Evolutionary conservation across 192 early-diverging fungal species (phyloP).

Genomic region (Coemansia sp.): DNA sequence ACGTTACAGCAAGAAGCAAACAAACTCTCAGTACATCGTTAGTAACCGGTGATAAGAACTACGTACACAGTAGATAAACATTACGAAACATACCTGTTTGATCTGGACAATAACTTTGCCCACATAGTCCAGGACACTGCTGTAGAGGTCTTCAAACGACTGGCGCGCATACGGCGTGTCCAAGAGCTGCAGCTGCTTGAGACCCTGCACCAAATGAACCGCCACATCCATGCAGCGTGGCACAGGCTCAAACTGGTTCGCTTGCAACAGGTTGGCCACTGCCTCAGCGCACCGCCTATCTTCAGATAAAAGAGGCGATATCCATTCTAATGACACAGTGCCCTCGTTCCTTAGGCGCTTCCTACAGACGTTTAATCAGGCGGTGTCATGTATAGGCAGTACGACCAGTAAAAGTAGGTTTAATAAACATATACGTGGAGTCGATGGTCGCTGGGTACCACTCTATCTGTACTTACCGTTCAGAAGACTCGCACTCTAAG

Average conservation of each 20-base stretch:
- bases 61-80: background rate
- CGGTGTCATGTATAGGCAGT: background rate
- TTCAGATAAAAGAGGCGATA: constrained; percentile 10
- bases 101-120: constrained; percentile 28
- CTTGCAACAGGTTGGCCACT: constrained; percentile 17
- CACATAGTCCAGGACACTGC: constrained; percentile 33
- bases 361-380: constrained; percentile 12
- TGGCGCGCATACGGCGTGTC: constrained; percentile 13
- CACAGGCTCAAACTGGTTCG: constrained; percentile 10
- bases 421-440: background rate
- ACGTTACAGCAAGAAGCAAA: background rate
- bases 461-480: constrained; percentile 19
- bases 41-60: background rate
- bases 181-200: constrained; percentile 29
- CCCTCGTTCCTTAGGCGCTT: constrained; percentile 40
- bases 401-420: background rate
- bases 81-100: constrained; percentile 18
- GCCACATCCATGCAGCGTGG: constrained; percentile 26
- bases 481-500: constrained; percentile 38
- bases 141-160: constrained; percentile 30
- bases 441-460: background rate
- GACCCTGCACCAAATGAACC: constrained; percentile 39
- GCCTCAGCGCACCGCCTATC: constrained; percentile 18
- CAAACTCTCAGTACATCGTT: background rate
- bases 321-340: constrained; percentile 7